Conservation (phyloP, 306 rosid genomes). For the Pterocarpus macrocarpus region DNA sequence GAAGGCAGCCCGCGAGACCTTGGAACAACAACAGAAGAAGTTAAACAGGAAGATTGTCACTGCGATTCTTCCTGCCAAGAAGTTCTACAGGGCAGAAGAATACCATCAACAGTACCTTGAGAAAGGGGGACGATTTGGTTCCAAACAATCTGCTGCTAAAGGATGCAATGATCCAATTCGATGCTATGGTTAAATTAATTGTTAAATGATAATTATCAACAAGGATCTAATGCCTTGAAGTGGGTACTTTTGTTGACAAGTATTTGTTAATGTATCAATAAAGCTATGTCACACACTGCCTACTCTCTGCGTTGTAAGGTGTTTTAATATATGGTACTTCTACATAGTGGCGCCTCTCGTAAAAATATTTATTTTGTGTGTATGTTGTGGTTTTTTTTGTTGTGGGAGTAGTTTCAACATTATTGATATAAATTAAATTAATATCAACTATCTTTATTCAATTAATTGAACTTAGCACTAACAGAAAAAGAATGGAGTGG, state of each 20-base stretch:
- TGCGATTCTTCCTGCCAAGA: constrained; percentile 90
- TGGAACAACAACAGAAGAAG: constrained; percentile 68
- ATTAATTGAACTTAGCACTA: too few species aligned
- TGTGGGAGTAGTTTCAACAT: neutral
- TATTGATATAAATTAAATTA: neutral
- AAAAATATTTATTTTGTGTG: neutral
- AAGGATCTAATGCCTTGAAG: neutral
- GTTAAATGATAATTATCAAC: neutral
- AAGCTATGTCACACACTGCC: neutral
- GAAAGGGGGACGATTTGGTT: constrained; percentile 93
- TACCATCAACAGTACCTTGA: constrained; percentile 94
- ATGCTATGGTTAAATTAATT: constrained; percentile 75
- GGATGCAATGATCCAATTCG: constrained; percentile 93
- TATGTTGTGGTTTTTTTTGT: neutral
- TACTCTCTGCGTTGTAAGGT: neutral
- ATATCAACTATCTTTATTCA: neutral
- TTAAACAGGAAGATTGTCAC: constrained; percentile 78
- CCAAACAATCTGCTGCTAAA: constrained; percentile 75
- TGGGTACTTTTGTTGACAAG: constrained; percentile 3
- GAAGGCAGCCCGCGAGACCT: constrained; percentile 71
- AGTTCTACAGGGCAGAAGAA: constrained; percentile 92
- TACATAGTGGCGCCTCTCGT: neutral
- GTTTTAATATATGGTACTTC: neutral
- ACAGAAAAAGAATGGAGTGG: neutral
- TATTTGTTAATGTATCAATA: constrained; percentile 39